Conservation (phyloP, 768 basidiomycete genomes). For the Boletus vinaceobasis region DNA sequence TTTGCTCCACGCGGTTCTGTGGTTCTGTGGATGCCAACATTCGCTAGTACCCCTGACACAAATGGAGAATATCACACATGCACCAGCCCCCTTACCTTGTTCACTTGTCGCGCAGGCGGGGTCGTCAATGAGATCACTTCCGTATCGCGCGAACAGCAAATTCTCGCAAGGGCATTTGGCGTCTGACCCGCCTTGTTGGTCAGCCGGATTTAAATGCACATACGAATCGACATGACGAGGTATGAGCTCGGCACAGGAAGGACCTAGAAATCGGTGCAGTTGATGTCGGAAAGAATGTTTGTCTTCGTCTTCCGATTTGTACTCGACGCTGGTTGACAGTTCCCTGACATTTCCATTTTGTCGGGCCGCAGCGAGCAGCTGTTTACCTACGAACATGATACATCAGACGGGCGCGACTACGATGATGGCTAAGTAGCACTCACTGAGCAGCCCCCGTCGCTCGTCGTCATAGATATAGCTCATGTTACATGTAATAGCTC, state of each 20-base stretch:
- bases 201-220: no score
- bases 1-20: not conserved
- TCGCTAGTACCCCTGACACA: not conserved
- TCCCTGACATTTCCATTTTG: slow-evolving; percentile 27
- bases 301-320: slow-evolving; percentile 11
- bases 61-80: not conserved
- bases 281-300: slow-evolving; percentile 28
- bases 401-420: not conserved
- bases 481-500: no score
- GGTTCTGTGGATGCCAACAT: not conserved
- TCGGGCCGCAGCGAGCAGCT: slow-evolving; percentile 23
- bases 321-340: slow-evolving; percentile 18
- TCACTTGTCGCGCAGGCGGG: slow-evolving; percentile 15
- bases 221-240: not conserved
- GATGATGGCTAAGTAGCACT: not conserved
- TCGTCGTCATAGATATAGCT: slow-evolving; percentile 7
- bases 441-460: slow-evolving; percentile 18
- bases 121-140: slow-evolving; percentile 17
- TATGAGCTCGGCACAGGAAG: not conserved
- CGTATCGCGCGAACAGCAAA: slow-evolving; percentile 18
- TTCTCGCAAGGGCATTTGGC: slow-evolving; percentile 21
- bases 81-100: not conserved
- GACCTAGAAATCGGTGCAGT: slow-evolving; percentile 30
- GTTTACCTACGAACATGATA: slow-evolving; percentile 20
- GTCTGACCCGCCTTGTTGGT: slow-evolving; percentile 28